Conservation (phyloP, 768 basidiomycete species). For the Russula griseocarnosa region DNA sequence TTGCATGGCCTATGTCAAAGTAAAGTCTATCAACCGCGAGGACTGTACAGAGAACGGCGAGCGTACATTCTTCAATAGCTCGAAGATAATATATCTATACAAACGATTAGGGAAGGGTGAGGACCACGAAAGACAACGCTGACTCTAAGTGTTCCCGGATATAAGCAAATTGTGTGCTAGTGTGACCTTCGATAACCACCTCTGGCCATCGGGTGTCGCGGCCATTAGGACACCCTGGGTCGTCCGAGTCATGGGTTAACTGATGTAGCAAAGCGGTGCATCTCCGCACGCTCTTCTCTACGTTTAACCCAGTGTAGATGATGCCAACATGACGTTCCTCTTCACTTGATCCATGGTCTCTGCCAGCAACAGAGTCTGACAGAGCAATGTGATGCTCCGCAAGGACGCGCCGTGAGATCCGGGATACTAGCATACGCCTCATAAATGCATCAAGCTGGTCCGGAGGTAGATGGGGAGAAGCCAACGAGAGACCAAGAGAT, state of each 20-base stretch:
- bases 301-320: constrained; percentile 71
- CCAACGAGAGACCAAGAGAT: constrained; percentile 78
- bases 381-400: constrained; percentile 87
- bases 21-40: background rate
- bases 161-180: constrained; percentile 69
- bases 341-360: constrained; percentile 34
- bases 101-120: background rate
- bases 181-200: constrained; percentile 68
- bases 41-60: background rate
- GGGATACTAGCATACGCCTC: constrained; percentile 85
- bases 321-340: constrained; percentile 65
- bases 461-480: constrained; percentile 72
- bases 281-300: constrained; percentile 65
- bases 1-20: constrained; percentile 55
- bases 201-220: constrained; percentile 49
- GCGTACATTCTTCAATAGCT: constrained; percentile 83
- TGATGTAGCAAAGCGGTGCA: constrained; percentile 57
- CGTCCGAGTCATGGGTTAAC: constrained; percentile 44
- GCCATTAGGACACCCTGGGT: constrained; percentile 31
- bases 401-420: constrained; percentile 85
- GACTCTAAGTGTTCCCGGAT: constrained; percentile 86
- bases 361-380: constrained; percentile 49
- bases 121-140: constrained; percentile 30
- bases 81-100: constrained; percentile 77
- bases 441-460: constrained; percentile 83